Evolutionary conservation across 2,329 filamentous ascomycete species (phyloP), one percentile per base, ranked within the genome.

Genomic region (Alternaria metachromatica): DNA sequence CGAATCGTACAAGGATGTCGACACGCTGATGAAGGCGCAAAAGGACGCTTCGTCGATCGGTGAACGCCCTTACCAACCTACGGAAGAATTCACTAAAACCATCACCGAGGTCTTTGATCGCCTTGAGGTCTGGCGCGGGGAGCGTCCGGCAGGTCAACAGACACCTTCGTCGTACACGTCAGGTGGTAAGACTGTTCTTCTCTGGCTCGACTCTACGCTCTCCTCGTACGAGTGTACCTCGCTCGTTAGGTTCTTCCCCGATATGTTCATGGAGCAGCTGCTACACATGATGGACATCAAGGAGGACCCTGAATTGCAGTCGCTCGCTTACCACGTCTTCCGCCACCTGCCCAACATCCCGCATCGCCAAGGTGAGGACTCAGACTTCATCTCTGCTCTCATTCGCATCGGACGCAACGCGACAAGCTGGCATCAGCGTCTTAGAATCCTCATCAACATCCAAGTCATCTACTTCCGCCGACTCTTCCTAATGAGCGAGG

Each of bases 221-320:
- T 93, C 92, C 3, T 97, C 93, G 0, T 92, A 96, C 67, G 96
- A 98, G 78, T 99, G 96, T 81, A 97, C 89, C 0, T 91, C 96
- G 76, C 87, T 99, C 13, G 89, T 96, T 18, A 89, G 90, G 4
- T 98, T 97, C 86, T 98, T 99, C 84, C 92, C 94, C 0, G 87
- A 92, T 37, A 86, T 91, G 0, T 95, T 98, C 76, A 96, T 97
- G 79, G 92, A 96, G 73, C 92, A 97, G 78, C 87, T 99, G 13
- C 84, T 99, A 56, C 94, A 99, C 84, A 99, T 99, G 96, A 99
- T 99, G 95, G 96, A 99, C 76, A 93, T 99, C 78, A 98, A 98
- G 80, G 96, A 99, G 80, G 96, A 99, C 74, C 94, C 93, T 0
- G 96, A 99, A 80, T 87, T 99, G 3, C 96, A 97, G 85, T 91